These are phyloP conservation scores for Amanita polypyramis DNA, from an alignment of 768 basidiomycete genomes.

Conservation along the genomic window DNA sequence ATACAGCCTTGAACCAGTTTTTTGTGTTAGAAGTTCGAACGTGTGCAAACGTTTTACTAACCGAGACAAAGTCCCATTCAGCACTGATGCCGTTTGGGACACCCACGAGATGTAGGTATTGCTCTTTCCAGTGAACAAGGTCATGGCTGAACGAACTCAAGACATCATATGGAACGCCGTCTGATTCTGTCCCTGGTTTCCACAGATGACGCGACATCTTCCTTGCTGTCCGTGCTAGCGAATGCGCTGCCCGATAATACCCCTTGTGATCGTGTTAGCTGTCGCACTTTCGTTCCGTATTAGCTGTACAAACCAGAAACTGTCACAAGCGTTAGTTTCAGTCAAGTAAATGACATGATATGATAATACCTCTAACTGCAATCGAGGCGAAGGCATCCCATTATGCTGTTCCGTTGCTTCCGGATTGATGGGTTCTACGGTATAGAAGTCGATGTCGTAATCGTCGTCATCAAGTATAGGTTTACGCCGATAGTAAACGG, in stretches of 20 bases:
- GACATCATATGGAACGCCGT: slow-evolving; percentile 67
- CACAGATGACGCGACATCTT: slow-evolving; percentile 75
- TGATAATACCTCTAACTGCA: slow-evolving; percentile 62
- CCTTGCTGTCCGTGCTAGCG: slow-evolving; percentile 74
- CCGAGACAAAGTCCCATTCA: slow-evolving; percentile 83
- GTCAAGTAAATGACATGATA: neutral
- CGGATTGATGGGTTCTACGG: slow-evolving; percentile 47
- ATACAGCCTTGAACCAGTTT: slow-evolving; percentile 28
- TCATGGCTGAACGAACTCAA: slow-evolving; percentile 44
- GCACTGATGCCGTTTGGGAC: slow-evolving; percentile 79
- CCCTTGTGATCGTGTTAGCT: slow-evolving; percentile 35
- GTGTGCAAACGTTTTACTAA: slow-evolving; percentile 16
- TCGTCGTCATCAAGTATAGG: slow-evolving; percentile 82
- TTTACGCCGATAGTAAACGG: slow-evolving; percentile 78
- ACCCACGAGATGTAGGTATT: slow-evolving; percentile 68
- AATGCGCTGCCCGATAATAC: slow-evolving; percentile 76
- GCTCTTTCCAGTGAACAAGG: slow-evolving; percentile 64
- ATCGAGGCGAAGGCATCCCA: slow-evolving; percentile 53
- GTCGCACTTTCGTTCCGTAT: slow-evolving; percentile 5
- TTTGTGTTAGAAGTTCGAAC: slow-evolving; percentile 1
- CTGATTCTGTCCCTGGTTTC: slow-evolving; percentile 64
- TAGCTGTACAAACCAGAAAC: slow-evolving; percentile 50
- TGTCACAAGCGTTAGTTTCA: slow-evolving; percentile 19
- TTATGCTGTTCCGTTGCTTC: slow-evolving; percentile 36
- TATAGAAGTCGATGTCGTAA: slow-evolving; percentile 85